Base-by-base conservation (phyloP, 2,329 filamentous ascomycete genomes). In the Fusarium cicatricum region DNA sequence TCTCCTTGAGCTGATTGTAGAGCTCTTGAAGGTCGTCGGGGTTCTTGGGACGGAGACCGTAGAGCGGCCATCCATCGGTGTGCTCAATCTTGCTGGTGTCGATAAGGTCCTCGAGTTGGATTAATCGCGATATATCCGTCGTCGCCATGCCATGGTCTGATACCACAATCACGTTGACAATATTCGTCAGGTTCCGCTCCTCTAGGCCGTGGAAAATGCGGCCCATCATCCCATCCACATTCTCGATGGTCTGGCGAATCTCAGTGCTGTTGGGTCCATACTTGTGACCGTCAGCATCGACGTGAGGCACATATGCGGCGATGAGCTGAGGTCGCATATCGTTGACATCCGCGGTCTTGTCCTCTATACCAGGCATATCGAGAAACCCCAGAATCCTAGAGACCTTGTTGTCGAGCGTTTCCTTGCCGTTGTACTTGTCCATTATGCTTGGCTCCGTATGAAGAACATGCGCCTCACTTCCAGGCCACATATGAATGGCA, bases 131-230 rank as follows among this genome's bases (percentile, higher is more conserved):
- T 0, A 84, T 85, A 55, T 93, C 90, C 0, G 95, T 98, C 0
- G 92, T 96, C 1, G 95, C 95, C 95, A 99, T 99, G 44, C 95
- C 95, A 72, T 99, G 95, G 72, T 99, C 95, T 1, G 92, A 97
- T 3, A 99, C 94, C n/a, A 99, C 83, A 29, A 99, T 87, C 8
- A 99, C 84, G 64, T 99, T 99, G 70, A 98, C 91, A 56, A 99
- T 90, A 16, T 89, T 72, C 0, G 92, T 97, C 44, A 99, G 77
- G 71, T 98, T 97, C 42, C 95, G 87, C 40, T 83, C 77, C 58
- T 93, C 85, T 0, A 99, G 80, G 0, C 93, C 93, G 2, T 80
- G 74, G 69, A 98, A 89, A 2, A 99, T 77, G 17, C 83, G 74
- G 23, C 87, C 89, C 21, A 99, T 79, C 91, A 98, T 96, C 2